phyloP scores from a whole-genome alignment of 2,329 filamentous ascomycete genomes.

The Pseudopyricularia javanii region DNA sequence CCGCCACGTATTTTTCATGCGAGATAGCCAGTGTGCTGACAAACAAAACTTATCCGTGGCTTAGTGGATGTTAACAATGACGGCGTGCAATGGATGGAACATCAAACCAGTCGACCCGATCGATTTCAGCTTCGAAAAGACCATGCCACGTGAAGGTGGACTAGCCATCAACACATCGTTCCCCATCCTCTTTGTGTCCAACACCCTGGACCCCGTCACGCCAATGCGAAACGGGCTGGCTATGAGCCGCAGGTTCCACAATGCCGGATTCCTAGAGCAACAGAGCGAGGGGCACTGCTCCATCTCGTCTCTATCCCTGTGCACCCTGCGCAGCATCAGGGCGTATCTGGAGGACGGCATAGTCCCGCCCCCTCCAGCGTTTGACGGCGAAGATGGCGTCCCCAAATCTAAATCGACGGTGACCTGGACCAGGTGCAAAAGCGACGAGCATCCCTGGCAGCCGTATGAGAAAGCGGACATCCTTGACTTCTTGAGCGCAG shows the following conservation, averaged over 20 bases:
- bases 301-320: conserved; percentile 19
- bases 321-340: conserved; percentile 19
- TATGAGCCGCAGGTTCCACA: conserved; percentile 23
- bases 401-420: background rate
- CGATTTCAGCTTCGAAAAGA: conserved; percentile 14
- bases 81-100: conserved; percentile 20
- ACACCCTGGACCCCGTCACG: conserved; percentile 46
- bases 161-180: conserved; percentile 28
- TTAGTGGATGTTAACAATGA: conserved; percentile 5
- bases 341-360: conserved; percentile 22
- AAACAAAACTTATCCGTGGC: background rate
- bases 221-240: conserved; percentile 33
- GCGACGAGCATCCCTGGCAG: conserved; percentile 3
- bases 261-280: conserved; percentile 24
- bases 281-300: conserved; percentile 21
- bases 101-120: conserved; percentile 15
- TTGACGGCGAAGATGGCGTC: background rate
- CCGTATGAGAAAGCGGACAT: background rate
- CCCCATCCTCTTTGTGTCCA: conserved; percentile 45
- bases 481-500: background rate
- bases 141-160: conserved; percentile 15
- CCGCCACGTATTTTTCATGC: background rate
- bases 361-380: conserved; percentile 15
- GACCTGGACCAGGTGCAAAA: conserved; percentile 2
- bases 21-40: background rate